Base-by-base conservation (phyloP, 164 flowering plant species). In the Stephania yunnanensis region DNA sequence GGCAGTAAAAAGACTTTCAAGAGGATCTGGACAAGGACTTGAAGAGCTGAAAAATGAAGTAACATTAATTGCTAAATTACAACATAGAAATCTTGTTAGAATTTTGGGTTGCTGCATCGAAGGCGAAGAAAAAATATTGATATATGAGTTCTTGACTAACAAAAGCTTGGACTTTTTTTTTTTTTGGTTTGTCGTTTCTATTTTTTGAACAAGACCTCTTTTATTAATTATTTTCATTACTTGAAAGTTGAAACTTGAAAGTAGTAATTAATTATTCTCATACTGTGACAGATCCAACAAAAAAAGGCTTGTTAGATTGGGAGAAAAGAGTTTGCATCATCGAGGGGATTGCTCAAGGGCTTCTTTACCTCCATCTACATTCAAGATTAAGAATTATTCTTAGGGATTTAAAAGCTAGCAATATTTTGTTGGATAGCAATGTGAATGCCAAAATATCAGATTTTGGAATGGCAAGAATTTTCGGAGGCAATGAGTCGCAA, bases 351-450 rank as follows among this genome's bases (percentile, higher is more conserved):
- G 71, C 71, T 17, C 71, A 69, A 69, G 71, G 46, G 17, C 64
- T 67, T 66, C 71, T 74, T 74, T 74, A 74, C 50, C 70, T 66
- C 68, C 71, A 66, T 19, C 68, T 29, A 7, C 68, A 74, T 46
- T 74, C 76, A 5, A 74, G 76, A 67, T 30, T 74, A 5, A 45
- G 53, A 73, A 73, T 73, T 46, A 73, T 73, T 64, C 75, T 61
- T 17, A 64, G 70, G 53, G 75, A 73, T 63, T 31, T 73, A 3
- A 73, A 73, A 73, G 75, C 69, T n/a, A 63, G 75, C 69, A 73
- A 73, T 53, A 74, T 74, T 67, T 31, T 74, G 4, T 25, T 74
- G 76, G 76, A 64, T 64, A 25, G 30, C 11, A 8, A 64, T 6
- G 22, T 64, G 68, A 20, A 64, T 25, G 30, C 68, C 30, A 64